Evolutionary conservation across 2,329 filamentous ascomycete species (phyloP).

Genomic region (Emmonsiellopsis sp.): DNA sequence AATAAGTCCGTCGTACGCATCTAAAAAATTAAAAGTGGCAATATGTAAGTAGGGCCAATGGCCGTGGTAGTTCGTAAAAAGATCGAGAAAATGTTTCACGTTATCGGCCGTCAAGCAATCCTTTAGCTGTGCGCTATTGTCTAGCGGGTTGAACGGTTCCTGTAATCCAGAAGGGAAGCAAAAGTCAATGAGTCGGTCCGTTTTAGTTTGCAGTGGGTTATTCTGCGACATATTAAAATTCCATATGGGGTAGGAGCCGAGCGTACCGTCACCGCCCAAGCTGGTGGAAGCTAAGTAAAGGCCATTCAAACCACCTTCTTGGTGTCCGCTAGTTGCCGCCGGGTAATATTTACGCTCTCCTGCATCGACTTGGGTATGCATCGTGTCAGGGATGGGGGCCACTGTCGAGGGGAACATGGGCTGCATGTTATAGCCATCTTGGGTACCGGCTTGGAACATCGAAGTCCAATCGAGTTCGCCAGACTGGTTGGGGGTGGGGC

Average conservation of each 20-base stretch:
- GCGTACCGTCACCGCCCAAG: conserved; percentile 38
- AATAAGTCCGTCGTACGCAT: conserved; percentile 58
- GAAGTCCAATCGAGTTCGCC: conserved; percentile 63
- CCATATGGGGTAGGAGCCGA: conserved; percentile 34
- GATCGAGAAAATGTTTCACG: conserved; percentile 59
- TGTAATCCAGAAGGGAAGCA: conserved; percentile 50
- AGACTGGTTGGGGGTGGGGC: conserved; percentile 48
- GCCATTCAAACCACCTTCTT: conserved; percentile 38
- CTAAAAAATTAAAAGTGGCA: conserved; percentile 59
- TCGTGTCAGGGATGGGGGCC: conserved; percentile 60
- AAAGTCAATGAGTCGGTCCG: conserved; percentile 46
- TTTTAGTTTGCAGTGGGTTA: conserved; percentile 35
- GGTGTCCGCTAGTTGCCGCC: conserved; percentile 29
- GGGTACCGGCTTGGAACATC: conserved; percentile 67
- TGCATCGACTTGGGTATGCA: conserved; percentile 57
- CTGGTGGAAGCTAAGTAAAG: conserved; percentile 40
- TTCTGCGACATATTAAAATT: conserved; percentile 43
- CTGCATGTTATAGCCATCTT: conserved; percentile 53
- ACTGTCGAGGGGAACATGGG: conserved; percentile 56
- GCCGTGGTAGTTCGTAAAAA: conserved; percentile 61
- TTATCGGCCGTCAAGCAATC: conserved; percentile 57
- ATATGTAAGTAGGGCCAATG: conserved; percentile 67
- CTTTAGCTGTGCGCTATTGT: conserved; percentile 39
- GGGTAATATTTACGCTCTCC: conserved; percentile 46
- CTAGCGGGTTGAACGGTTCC: conserved; percentile 46